Conservation (phyloP, 1,284 basidiomycete genomes). For the Entoloma clypeatum region DNA sequence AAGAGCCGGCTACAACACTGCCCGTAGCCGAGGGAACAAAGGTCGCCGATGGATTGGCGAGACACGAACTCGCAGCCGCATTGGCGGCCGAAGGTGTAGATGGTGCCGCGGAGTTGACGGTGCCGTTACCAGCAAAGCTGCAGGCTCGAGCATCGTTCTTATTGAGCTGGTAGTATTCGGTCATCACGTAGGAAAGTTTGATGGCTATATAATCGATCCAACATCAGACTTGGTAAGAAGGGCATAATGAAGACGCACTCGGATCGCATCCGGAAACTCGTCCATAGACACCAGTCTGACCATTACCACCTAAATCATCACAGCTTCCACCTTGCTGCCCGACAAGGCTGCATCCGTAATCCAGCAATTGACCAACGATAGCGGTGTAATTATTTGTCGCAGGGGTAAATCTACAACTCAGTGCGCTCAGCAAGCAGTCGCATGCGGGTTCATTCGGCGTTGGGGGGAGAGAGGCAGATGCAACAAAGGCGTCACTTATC, state of each 20-base stretch:
- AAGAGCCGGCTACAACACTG: conserved; percentile 24
- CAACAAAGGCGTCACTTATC: conserved; percentile 56
- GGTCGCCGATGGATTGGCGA: conserved; percentile 64
- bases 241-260: conserved; percentile 40
- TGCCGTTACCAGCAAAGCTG: conserved; percentile 81
- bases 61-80: conserved; percentile 65
- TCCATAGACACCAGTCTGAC: conserved; percentile 74
- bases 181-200: conserved; percentile 84
- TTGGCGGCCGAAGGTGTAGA: conserved; percentile 51
- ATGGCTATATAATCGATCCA: conserved; percentile 40
- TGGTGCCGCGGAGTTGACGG: conserved; percentile 59
- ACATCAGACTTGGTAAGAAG: conserved; percentile 16
- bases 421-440: conserved; percentile 62
- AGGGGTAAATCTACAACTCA: conserved; percentile 73
- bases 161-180: conserved; percentile 69
- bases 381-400: conserved; percentile 59
- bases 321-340: conserved; percentile 61
- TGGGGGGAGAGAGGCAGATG: conserved; percentile 70
- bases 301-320: conserved; percentile 68
- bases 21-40: conserved; percentile 56
- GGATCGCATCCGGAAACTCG: conserved; percentile 72
- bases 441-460: conserved; percentile 84
- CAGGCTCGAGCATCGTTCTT: conserved; percentile 60
- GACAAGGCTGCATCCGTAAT: conserved; percentile 70
- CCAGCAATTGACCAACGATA: conserved; percentile 65